phyloP scores from a whole-genome alignment of 202 grass and related monocot species.

The Panicum virgatum region DNA sequence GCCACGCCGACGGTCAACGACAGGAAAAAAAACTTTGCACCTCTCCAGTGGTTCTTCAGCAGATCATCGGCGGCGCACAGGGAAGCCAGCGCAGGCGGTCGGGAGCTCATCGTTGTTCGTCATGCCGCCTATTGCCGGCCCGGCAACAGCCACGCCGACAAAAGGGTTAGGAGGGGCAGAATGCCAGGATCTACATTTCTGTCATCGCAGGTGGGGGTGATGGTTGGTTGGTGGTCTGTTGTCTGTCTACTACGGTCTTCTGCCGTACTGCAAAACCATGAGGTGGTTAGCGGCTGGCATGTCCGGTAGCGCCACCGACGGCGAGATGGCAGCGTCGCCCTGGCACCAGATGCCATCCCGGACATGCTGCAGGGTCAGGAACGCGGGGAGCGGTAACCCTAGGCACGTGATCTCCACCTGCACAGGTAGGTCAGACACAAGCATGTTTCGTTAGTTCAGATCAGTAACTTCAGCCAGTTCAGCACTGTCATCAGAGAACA shows the following conservation, averaged over 20 bases:
- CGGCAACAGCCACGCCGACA: slow-evolving; percentile 1
- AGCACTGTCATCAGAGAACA: not conserved
- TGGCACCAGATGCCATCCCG: slow-evolving; percentile 81
- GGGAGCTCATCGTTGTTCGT: slow-evolving; percentile 36
- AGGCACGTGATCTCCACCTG: slow-evolving; percentile 87
- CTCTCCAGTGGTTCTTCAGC: slow-evolving; percentile 38
- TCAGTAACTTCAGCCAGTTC: not conserved
- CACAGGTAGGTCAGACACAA: not conserved
- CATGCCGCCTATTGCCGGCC: slow-evolving; percentile 38
- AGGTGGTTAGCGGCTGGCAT: slow-evolving; percentile 61
- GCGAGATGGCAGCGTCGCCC: slow-evolving; percentile 52
- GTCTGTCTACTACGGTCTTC: slow-evolving; percentile 52
- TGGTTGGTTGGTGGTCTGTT: slow-evolving; percentile 3
- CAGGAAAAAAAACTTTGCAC: slow-evolving; percentile 12
- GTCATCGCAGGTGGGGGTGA: slow-evolving; percentile 9
- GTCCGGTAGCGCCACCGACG: slow-evolving; percentile 29
- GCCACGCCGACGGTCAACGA: not conserved
- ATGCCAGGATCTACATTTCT: slow-evolving; percentile 48
- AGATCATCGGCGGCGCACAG: slow-evolving; percentile 17
- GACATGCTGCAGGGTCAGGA: slow-evolving; percentile 70
- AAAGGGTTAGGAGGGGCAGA: slow-evolving; percentile 33
- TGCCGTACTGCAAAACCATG: slow-evolving; percentile 87
- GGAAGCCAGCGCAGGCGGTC: slow-evolving; percentile 37
- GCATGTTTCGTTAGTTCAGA: slow-evolving; percentile 19
- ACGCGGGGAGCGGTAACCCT: slow-evolving; percentile 60